Conservation (phyloP, 768 basidiomycete species). For the Trametes punicea region DNA sequence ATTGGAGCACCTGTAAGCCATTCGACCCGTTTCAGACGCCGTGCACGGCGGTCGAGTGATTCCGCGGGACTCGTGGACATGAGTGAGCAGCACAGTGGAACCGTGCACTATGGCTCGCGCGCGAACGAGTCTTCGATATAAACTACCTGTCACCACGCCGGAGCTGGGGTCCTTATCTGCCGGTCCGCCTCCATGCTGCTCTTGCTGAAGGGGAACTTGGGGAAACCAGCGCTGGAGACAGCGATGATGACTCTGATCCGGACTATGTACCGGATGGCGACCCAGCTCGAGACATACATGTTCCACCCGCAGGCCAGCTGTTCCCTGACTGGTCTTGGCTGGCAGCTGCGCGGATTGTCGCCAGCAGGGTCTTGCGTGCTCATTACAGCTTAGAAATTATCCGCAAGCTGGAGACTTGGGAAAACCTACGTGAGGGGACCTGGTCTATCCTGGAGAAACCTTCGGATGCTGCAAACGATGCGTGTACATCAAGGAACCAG, state of each 20-base stretch:
- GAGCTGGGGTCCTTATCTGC: constrained; percentile 25
- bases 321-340: constrained; percentile 26
- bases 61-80: neutral
- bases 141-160: constrained; percentile 19
- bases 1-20: neutral
- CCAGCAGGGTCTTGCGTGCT: constrained; percentile 1
- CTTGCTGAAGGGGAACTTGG: neutral
- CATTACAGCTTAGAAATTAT: neutral
- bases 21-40: neutral
- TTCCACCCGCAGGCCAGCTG: constrained; percentile 14
- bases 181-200: neutral
- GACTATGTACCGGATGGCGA: constrained; percentile 13
- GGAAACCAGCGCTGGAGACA: neutral
- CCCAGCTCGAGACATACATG: neutral
- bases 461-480: no score
- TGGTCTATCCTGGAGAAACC: no score
- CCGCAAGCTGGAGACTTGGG: neutral
- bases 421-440: constrained; percentile 7
- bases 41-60: neutral
- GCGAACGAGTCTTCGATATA: constrained; percentile 20
- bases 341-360: constrained; percentile 15
- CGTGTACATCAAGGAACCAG: neutral
- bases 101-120: constrained; percentile 7
- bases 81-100: constrained; percentile 8
- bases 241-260: constrained; percentile 7